A percentile compares a stretch with the other conserved stretches of the same genome.
Conservation (phyloP, 2,329 filamentous ascomycete species). For the Colletotrichum magnum region DNA sequence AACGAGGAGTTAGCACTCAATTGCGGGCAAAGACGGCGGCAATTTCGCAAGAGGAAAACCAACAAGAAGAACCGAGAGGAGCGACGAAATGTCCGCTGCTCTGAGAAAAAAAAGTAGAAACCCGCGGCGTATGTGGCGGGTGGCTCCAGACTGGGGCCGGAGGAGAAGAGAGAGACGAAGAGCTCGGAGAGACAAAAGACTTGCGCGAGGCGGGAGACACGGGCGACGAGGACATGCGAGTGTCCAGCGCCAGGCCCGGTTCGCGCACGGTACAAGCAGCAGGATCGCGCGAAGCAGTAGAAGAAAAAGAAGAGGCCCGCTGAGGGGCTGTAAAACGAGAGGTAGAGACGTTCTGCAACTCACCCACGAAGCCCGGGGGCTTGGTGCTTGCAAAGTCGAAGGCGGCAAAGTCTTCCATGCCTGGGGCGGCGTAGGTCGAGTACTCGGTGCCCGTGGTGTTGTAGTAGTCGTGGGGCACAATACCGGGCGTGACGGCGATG, state of each 20-base stretch:
- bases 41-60: slow-evolving; percentile 59
- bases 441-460: slow-evolving; percentile 69
- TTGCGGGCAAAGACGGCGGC: slow-evolving; percentile 36
- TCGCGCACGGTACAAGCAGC: slow-evolving; percentile 43
- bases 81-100: slow-evolving; percentile 67
- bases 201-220: slow-evolving; percentile 46
- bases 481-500: slow-evolving; percentile 73
- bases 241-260: slow-evolving; percentile 46
- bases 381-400: slow-evolving; percentile 66
- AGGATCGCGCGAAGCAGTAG: slow-evolving; percentile 43
- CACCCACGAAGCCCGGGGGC: slow-evolving; percentile 67
- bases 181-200: slow-evolving; percentile 49
- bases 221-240: slow-evolving; percentile 46
- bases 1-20: slow-evolving; percentile 53
- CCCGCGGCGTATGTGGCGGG: slow-evolving; percentile 46
- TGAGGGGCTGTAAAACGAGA: slow-evolving; percentile 39
- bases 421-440: slow-evolving; percentile 62
- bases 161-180: slow-evolving; percentile 52
- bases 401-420: slow-evolving; percentile 65
- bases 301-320: slow-evolving; percentile 46
- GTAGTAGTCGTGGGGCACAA: slow-evolving; percentile 71
- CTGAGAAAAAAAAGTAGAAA: slow-evolving; percentile 66
- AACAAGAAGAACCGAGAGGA: slow-evolving; percentile 66
- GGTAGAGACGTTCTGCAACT: slow-evolving; percentile 60
- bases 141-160: slow-evolving; percentile 49